Evolutionary conservation across 306 rosid species (phyloP), one percentile per base, ranked within the genome.

Genomic region (Casuarina equisetifolia): DNA sequence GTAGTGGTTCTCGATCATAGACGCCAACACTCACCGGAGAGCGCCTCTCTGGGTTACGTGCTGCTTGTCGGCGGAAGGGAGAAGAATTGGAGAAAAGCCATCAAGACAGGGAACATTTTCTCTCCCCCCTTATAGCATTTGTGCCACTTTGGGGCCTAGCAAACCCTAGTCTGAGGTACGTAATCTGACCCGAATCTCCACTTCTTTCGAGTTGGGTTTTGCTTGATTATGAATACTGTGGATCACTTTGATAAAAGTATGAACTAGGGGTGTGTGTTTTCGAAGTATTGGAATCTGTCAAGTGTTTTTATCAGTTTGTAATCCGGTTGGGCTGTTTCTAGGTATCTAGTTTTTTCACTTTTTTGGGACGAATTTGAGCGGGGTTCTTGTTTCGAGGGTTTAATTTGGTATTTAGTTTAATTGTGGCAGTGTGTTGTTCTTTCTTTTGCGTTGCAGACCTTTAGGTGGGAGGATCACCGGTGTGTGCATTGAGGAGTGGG

Each of bases 371-470:
- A 61, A 61, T 32, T 61, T 55, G 10, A 8, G 8, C 5, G 16
- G n/a, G 15, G 64, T 9, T 58, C 25, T 57, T 57, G 20, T 38
- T 32, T 25, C 25, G 20, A 25, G 64, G 2, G 39, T 8, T 64
- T 64, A 15, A 39, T 11, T 16, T 40, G 32, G 10, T 16, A 42
- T 9, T 9, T 5, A 36, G 17, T 62, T 62, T 38, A 35, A 62
- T 13, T 62, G 17, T n/a, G 61, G 69, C n/a, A 5, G 17, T 36
- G n/a, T 5, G 13, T 2, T 36, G 9, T 62, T 36, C 35, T 5
- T 62, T 62, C 17, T 62, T 62, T 62, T 36, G 4, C 69, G 36
- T 62, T 62, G 69, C 69, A 62, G 69, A 62, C 43, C 12, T 13
- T 35, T 12, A 62, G 45, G n/a, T 38, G 35, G 17, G 19, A 35